A percentile compares a stretch with the other conserved stretches of the same genome.
These are phyloP conservation scores for Gossypium davidsonii DNA, from an alignment of 441 rosid genomes.

Conservation along the genomic window DNA sequence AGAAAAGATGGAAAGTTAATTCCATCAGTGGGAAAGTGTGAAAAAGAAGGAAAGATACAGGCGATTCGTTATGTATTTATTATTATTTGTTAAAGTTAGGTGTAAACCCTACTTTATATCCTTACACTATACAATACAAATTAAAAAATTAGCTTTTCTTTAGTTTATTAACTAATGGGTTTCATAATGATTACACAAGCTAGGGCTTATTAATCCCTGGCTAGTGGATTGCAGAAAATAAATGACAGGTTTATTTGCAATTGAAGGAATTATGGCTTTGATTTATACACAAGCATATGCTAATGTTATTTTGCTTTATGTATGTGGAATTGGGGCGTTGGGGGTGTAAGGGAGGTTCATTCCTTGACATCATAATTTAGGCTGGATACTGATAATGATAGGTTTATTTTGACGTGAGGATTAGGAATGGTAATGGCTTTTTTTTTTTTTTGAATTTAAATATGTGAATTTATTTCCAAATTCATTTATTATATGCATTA, in stretches of 20 bases:
- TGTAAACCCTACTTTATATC: constrained; percentile 6
- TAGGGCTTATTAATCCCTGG: background rate
- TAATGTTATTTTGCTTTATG: background rate
- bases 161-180: constrained; percentile 10
- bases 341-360: background rate
- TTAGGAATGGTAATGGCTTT: too few species aligned
- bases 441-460: too few species aligned
- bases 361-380: background rate
- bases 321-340: background rate
- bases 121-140: background rate
- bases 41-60: background rate
- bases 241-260: too few species aligned
- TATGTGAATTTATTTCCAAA: too few species aligned
- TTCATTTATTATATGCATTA: too few species aligned
- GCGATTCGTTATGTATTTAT: background rate
- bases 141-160: background rate
- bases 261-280: too few species aligned
- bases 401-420: background rate
- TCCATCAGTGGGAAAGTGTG: background rate
- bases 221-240: background rate
- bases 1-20: background rate
- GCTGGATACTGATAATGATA: background rate
- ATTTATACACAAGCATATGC: background rate
- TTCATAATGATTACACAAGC: constrained; percentile 11
- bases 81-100: background rate